A percentile compares a stretch with the other conserved stretches of the same genome.
These are phyloP conservation scores for Mallotus nudiflorus DNA, from an alignment of 345 rosid species.

Conservation along the genomic window DNA sequence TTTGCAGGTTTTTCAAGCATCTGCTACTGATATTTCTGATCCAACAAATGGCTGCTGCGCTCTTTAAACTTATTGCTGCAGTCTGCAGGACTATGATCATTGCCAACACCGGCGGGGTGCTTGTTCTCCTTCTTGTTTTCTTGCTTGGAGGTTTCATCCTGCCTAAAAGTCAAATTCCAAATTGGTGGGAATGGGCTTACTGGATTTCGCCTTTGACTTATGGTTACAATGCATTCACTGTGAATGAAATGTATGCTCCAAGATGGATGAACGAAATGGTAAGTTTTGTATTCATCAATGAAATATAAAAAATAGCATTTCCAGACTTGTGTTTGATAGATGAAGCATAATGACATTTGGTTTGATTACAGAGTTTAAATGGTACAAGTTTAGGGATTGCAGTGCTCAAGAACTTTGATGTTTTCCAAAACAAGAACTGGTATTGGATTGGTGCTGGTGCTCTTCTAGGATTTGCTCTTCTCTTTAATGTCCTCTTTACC, in stretches of 20 bases:
- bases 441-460: slow-evolving; percentile 78
- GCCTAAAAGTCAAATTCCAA: slow-evolving; percentile 50
- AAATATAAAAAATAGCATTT: background rate
- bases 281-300: slow-evolving; percentile 5
- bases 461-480: slow-evolving; percentile 58
- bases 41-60: slow-evolving; percentile 25
- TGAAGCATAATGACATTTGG: background rate
- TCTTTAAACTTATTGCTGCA: slow-evolving; percentile 41
- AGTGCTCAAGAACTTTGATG: background rate
- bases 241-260: slow-evolving; percentile 75
- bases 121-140: slow-evolving; percentile 42
- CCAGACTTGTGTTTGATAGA: background rate
- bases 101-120: slow-evolving; percentile 45
- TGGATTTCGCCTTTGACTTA: slow-evolving; percentile 89
- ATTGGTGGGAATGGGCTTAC: slow-evolving; percentile 89
- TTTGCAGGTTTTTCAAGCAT: slow-evolving; percentile 57
- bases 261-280: slow-evolving; percentile 78
- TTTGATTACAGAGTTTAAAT: slow-evolving; percentile 6
- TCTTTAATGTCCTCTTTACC: slow-evolving; percentile 77
- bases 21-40: slow-evolving; percentile 44
- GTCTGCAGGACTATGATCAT: slow-evolving; percentile 44
- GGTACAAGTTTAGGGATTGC: slow-evolving; percentile 1
- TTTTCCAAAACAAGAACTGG: slow-evolving; percentile 49
- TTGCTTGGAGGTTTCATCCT: slow-evolving; percentile 60
- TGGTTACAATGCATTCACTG: slow-evolving; percentile 60